These are phyloP conservation scores for Eruca vesicaria DNA, from an alignment of 441 rosid species.

Conservation along the genomic window DNA sequence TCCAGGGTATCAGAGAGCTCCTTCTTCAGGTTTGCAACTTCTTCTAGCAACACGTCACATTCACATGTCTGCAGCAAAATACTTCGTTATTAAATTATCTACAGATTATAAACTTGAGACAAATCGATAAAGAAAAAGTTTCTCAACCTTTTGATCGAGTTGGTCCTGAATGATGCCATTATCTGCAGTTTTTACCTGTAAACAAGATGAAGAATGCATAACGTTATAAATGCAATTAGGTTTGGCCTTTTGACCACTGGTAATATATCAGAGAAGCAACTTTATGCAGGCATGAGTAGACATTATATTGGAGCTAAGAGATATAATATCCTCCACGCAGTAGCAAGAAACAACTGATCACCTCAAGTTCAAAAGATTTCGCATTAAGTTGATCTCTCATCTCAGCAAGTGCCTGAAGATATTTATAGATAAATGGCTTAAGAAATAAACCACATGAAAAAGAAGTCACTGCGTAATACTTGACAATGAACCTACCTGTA, in stretches of 20 bases:
- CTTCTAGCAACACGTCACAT: constrained; percentile 73
- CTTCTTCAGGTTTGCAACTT: constrained; percentile 59
- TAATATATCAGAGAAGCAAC: background rate
- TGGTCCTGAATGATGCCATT: constrained; percentile 87
- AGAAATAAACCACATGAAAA: constrained; percentile 17
- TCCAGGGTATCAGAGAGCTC: constrained; percentile 66
- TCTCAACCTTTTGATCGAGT: constrained; percentile 72
- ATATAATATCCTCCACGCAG: background rate
- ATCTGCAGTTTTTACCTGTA: constrained; percentile 88
- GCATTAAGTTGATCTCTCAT: constrained; percentile 76
- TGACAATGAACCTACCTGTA: constrained; percentile 49
- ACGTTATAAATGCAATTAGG: background rate
- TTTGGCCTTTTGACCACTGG: background rate
- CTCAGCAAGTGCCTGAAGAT: constrained; percentile 71
- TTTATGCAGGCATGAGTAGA: background rate
- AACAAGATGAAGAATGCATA: constrained; percentile 18
- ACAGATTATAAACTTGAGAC: background rate
- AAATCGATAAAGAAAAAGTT: background rate
- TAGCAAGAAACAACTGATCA: constrained; percentile 29
- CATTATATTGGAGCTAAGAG: background rate
- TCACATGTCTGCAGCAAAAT: constrained; percentile 57
- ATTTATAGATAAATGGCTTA: background rate
- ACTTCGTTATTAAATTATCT: constrained; percentile 27
- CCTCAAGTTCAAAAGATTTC: constrained; percentile 96
- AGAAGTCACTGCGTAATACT: constrained; percentile 12